phyloP scores from a whole-genome alignment of 257 asterid genomes.

The Scutellaria barbata region DNA sequence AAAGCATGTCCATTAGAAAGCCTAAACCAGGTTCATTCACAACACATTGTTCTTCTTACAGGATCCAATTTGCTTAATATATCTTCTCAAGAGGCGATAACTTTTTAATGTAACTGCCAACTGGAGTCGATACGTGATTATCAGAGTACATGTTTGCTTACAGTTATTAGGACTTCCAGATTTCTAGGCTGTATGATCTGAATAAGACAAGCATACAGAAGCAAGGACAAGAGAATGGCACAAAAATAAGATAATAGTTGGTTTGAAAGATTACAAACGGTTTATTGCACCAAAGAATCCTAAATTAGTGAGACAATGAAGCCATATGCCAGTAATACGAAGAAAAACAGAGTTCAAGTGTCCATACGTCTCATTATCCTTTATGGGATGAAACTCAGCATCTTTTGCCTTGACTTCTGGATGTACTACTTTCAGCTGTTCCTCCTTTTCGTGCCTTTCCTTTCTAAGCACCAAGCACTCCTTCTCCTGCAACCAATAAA shows the following conservation, averaged over 20 bases:
- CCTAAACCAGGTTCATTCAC: background rate
- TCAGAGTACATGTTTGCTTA: background rate
- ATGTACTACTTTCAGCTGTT: slow-evolving; percentile 49
- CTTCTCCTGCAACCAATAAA: slow-evolving; percentile 61
- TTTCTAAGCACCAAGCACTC: slow-evolving; percentile 62
- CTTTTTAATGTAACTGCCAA: background rate
- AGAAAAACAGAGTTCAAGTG: slow-evolving; percentile 17
- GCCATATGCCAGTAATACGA: background rate
- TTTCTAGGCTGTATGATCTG: slow-evolving; percentile 2
- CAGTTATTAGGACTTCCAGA: slow-evolving; percentile 6
- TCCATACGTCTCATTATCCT: slow-evolving; percentile 56
- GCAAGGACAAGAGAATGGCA: slow-evolving; percentile 11
- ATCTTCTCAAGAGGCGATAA: background rate
- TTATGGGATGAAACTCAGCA: slow-evolving; percentile 42
- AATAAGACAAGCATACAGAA: slow-evolving; percentile 24
- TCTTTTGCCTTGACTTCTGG: slow-evolving; percentile 47
- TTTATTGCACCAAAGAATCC: slow-evolving; percentile 7
- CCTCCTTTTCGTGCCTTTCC: slow-evolving; percentile 60
- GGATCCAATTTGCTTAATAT: slow-evolving; percentile 1
- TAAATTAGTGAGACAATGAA: background rate
- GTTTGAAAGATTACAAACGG: background rate
- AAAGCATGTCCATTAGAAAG: background rate
- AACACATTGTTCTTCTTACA: slow-evolving; percentile 8
- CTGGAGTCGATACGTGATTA: background rate
- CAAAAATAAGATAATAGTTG: background rate